These are phyloP conservation scores for Nepenthes gracilis DNA, from an alignment of 148 eudicot species.

Conservation along the genomic window DNA sequence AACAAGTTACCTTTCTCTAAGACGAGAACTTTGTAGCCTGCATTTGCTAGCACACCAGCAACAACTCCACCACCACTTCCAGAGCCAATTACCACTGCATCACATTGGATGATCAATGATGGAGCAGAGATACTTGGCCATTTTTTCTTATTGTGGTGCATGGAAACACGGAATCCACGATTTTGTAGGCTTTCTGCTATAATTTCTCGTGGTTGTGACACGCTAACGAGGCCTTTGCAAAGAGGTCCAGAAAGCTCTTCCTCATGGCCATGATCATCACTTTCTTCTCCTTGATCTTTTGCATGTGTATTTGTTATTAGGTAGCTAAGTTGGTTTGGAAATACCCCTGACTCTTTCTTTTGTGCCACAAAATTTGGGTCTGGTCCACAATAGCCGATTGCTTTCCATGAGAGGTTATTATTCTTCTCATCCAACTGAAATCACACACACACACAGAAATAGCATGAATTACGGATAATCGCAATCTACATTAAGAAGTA, in stretches of 20 bases:
- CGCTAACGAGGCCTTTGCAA: constrained; percentile 29
- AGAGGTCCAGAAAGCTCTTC: constrained; percentile 42
- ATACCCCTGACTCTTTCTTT: neutral
- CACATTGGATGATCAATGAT: constrained; percentile 38
- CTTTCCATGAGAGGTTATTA: constrained; percentile 57
- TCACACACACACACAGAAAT: neutral
- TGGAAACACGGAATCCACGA: constrained; percentile 30
- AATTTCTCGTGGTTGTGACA: constrained; percentile 13
- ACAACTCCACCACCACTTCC: constrained; percentile 74
- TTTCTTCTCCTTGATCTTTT: constrained; percentile 8
- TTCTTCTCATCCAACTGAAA: constrained; percentile 44
- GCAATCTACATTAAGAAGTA: no score
- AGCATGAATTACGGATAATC: neutral
- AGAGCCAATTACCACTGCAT: constrained; percentile 62
- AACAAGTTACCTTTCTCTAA: constrained; percentile 40
- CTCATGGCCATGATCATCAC: neutral
- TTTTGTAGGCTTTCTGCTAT: constrained; percentile 11
- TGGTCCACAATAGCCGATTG: constrained; percentile 58
- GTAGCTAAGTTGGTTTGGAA: neutral
- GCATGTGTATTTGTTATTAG: neutral
- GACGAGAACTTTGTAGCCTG: constrained; percentile 72
- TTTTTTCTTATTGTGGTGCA: constrained; percentile 7
- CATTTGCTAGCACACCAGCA: constrained; percentile 57
- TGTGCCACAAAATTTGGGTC: constrained; percentile 34
- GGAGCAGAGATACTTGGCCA: constrained; percentile 9